Conservation (phyloP, 305 asterid genomes). For the Plantago lanceolata region DNA sequence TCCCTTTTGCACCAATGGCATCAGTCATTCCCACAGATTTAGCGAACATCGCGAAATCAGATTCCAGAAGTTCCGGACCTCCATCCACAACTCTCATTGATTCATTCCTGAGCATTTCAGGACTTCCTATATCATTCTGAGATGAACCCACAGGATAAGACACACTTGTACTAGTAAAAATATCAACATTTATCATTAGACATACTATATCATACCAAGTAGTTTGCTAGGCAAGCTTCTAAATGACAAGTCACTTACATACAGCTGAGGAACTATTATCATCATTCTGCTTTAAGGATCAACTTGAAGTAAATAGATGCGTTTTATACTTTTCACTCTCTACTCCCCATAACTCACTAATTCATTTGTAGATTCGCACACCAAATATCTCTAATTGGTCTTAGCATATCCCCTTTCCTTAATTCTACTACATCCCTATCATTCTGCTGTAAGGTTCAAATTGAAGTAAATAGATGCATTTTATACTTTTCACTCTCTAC, state of each 20-base stretch:
- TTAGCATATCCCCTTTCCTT: no score
- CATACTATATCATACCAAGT: neutral
- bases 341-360: no score
- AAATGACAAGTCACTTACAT: no score
- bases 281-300: no score
- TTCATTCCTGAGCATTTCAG: constrained; percentile 59
- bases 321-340: no score
- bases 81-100: constrained; percentile 60
- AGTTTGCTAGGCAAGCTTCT: neutral
- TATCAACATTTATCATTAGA: neutral
- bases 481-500: no score
- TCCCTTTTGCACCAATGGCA: constrained; percentile 40
- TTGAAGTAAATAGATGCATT: no score
- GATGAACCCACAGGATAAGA: constrained; percentile 18
- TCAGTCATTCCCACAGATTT: constrained; percentile 31
- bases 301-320: no score
- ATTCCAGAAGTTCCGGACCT: constrained; percentile 47
- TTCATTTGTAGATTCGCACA: no score
- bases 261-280: neutral
- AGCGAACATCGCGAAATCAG: constrained; percentile 34
- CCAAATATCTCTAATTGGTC: no score
- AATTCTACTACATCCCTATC: no score
- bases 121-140: constrained; percentile 40
- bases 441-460: no score
- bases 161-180: constrained; percentile 11